Evolutionary conservation across 2,329 filamentous ascomycete genomes (phyloP).

Genomic region (Plenodomus tracheiphilus): DNA sequence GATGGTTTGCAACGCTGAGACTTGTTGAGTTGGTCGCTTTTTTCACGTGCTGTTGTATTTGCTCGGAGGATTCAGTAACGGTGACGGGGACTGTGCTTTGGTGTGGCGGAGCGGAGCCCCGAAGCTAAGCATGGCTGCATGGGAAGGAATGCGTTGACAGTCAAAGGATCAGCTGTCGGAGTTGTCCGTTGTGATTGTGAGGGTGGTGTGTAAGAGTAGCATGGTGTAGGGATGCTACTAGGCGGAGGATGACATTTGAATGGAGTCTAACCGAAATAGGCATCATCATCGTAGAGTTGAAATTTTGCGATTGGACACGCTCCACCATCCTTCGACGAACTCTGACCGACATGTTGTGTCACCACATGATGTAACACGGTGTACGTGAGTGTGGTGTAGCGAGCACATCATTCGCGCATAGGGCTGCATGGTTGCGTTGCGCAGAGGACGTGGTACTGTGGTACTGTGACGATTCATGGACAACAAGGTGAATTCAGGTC

Average conservation of each 20-base stretch:
- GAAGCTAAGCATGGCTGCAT: not conserved
- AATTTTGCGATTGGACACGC: conserved; percentile 6
- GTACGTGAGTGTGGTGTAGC: not conserved
- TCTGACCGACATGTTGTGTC: conserved; percentile 4
- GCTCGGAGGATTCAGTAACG: not conserved
- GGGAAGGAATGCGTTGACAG: not conserved
- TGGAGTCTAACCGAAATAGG: not conserved
- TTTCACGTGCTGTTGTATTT: not conserved
- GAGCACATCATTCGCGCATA: conserved; percentile 4
- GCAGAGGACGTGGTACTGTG: not conserved
- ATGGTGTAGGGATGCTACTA: not conserved
- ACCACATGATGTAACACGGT: conserved; percentile 3
- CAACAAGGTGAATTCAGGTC: not conserved
- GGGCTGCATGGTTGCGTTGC: conserved; percentile 8
- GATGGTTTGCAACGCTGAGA: not conserved
- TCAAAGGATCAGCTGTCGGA: not conserved
- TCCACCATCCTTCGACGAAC: not conserved
- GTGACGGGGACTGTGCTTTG: not conserved
- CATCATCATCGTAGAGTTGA: not conserved
- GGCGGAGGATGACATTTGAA: not conserved
- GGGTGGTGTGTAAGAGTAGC: not conserved
- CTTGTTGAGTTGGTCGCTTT: not conserved
- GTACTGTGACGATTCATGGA: not conserved
- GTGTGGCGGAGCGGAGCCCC: not conserved
- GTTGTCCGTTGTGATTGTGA: not conserved